These are phyloP conservation scores for Paecilomyces dactylethromorphus DNA, from an alignment of 2,329 filamentous ascomycete genomes.

Conservation along the genomic window DNA sequence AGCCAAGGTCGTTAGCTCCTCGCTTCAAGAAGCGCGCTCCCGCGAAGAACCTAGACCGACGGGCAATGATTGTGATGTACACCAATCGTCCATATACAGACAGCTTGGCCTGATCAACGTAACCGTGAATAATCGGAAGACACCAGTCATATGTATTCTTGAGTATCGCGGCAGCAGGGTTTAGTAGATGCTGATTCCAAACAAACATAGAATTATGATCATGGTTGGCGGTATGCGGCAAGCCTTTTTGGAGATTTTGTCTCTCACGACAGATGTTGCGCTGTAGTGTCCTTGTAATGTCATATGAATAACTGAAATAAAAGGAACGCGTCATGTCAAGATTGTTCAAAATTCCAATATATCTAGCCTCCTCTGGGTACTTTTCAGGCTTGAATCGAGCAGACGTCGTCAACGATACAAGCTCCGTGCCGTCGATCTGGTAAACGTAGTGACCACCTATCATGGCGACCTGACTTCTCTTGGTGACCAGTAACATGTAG, in stretches of 20 bases:
- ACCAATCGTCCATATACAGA: conserved; percentile 82
- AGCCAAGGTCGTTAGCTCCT: conserved; percentile 87
- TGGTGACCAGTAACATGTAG: conserved; percentile 96
- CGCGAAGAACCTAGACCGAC: conserved; percentile 87
- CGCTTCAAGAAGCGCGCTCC: conserved; percentile 91
- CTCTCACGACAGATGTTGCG: conserved; percentile 84
- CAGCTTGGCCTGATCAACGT: conserved; percentile 82
- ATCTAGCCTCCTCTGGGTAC: conserved; percentile 83
- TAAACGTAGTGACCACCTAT: conserved; percentile 94
- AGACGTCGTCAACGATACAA: conserved; percentile 76
- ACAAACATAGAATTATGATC: conserved; percentile 97
- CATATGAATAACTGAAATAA: conserved; percentile 98
- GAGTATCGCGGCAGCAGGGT: conserved; percentile 63
- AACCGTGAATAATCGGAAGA: conserved; percentile 89
- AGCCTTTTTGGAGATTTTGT: conserved; percentile 59
- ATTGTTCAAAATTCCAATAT: conserved; percentile 81
- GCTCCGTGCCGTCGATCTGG: conserved; percentile 86
- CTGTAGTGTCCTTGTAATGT: conserved; percentile 86
- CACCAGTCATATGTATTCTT: conserved; percentile 93
- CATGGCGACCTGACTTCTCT: conserved; percentile 92
- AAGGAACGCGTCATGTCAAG: conserved; percentile 86
- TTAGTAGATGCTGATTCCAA: conserved; percentile 87
- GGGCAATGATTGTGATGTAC: conserved; percentile 88
- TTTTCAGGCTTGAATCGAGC: conserved; percentile 69
- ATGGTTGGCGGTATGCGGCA: conserved; percentile 57